phyloP scores from a whole-genome alignment of 495 filamentous ascomycete genomes.

The Penicillium fimorum region DNA sequence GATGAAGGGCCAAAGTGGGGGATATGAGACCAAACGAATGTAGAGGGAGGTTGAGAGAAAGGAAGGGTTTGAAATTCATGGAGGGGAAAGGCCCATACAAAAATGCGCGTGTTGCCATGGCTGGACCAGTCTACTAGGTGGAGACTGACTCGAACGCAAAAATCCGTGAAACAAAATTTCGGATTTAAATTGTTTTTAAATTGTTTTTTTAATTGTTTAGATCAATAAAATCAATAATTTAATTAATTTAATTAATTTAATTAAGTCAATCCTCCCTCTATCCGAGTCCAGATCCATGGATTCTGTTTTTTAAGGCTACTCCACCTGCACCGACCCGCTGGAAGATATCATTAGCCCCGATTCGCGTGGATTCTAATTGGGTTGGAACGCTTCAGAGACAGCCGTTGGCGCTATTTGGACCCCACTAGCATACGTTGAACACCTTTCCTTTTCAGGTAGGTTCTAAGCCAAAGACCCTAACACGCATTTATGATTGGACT shows the following conservation, averaged over 20 bases:
- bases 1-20: background rate
- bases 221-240: background rate
- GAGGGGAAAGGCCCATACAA: conserved; percentile 9
- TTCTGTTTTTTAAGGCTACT: conserved; percentile 12
- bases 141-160: conserved; percentile 1
- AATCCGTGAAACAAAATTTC: background rate
- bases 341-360: conserved; percentile 9
- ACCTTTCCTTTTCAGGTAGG: conserved; percentile 6
- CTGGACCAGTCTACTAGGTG: background rate
- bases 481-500: conserved; percentile 1
- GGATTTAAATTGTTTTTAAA: background rate
- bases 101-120: background rate
- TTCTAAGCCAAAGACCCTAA: conserved; percentile 6
- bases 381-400: conserved; percentile 12
- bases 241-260: conserved; percentile 2
- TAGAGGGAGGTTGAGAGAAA: background rate
- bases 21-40: conserved; percentile 3
- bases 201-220: background rate
- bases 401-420: conserved; percentile 23
- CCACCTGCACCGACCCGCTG: conserved; percentile 26
- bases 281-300: conserved; percentile 10
- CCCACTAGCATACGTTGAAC: background rate
- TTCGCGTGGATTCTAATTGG: conserved; percentile 1
- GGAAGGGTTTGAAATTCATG: background rate
- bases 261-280: background rate